Percentiles rank a stretch among this genome's conserved stretches.
Evolutionary conservation across 352 stramenopile species (phyloP).

Genomic region (Globisporangium sylvaticum): DNA sequence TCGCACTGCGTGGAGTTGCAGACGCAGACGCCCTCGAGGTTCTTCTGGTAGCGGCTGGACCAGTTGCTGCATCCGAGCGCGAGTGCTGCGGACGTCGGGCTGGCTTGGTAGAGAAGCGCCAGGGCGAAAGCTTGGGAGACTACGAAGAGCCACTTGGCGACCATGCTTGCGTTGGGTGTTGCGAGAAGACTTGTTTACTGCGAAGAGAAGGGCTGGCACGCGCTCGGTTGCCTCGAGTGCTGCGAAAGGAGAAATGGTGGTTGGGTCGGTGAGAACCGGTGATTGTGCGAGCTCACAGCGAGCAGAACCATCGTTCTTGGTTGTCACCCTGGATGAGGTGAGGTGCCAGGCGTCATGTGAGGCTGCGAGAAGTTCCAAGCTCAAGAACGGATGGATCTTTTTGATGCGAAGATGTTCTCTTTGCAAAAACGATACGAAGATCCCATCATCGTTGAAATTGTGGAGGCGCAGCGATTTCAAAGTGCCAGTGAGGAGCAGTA

Average conservation of each 20-base stretch:
- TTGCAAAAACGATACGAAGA: not conserved
- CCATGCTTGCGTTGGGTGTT: not conserved
- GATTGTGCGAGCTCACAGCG: not conserved
- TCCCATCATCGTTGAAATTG: not conserved
- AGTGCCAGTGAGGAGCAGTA: not conserved
- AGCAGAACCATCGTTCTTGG: not conserved
- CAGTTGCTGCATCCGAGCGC: constrained; percentile 33
- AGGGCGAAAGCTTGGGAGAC: not conserved
- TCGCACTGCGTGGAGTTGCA: constrained; percentile 53
- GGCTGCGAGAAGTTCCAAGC: not conserved
- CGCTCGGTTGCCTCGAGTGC: not conserved
- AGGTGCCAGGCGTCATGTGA: not conserved
- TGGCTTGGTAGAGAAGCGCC: not conserved
- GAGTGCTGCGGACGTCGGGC: constrained; percentile 7
- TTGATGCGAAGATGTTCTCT: not conserved
- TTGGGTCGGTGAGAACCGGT: not conserved
- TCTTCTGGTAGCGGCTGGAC: constrained; percentile 42
- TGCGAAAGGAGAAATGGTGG: constrained; percentile 1
- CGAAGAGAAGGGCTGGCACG: not conserved
- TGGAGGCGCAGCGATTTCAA: not conserved
- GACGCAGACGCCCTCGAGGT: constrained; percentile 48
- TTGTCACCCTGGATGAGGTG: not conserved
- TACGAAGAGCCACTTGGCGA: constrained; percentile 8
- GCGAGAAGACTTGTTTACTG: no score
- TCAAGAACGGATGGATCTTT: not conserved